Percentiles rank a stretch among this genome's conserved stretches.
Conservation (phyloP, 2,329 filamentous ascomycete species). For the Neocatenulostroma microsporum region DNA sequence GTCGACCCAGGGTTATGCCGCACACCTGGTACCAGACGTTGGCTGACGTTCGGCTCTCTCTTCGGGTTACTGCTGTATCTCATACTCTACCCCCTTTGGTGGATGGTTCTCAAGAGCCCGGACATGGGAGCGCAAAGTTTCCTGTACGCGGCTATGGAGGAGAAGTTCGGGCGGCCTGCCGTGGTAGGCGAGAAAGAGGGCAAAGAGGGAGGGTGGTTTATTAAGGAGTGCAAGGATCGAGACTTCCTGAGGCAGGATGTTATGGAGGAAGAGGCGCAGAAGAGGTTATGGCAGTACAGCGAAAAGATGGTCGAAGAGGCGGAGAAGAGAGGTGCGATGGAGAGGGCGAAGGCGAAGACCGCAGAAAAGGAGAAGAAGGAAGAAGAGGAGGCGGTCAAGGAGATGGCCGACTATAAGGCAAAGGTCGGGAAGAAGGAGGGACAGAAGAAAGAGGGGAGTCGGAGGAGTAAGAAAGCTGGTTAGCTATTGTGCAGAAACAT, state of each 20-base stretch:
- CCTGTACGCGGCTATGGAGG: constrained; percentile 78
- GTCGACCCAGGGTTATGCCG: constrained; percentile 80
- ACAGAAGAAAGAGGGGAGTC: constrained; percentile 22
- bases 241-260: constrained; percentile 66
- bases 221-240: constrained; percentile 83
- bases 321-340: constrained; percentile 69
- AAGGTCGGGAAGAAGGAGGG: constrained; percentile 29
- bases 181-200: background rate
- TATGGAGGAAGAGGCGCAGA: constrained; percentile 62
- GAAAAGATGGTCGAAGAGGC: constrained; percentile 73
- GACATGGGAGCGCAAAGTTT: constrained; percentile 79
- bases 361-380: constrained; percentile 32
- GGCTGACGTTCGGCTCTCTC: constrained; percentile 76
- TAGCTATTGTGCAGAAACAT: too few species aligned
- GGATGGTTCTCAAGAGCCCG: constrained; percentile 81
- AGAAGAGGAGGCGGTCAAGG: constrained; percentile 24
- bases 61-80: constrained; percentile 73
- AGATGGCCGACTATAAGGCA: constrained; percentile 27
- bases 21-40: constrained; percentile 80
- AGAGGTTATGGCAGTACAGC: constrained; percentile 83
- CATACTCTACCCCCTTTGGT: constrained; percentile 69
- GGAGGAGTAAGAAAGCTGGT: constrained; percentile 21
- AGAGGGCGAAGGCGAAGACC: constrained; percentile 52
- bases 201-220: constrained; percentile 55
- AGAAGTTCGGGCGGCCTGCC: constrained; percentile 52